Conservation (phyloP, 139 green algal genomes). For the Chlamydomonas sp. region DNA sequence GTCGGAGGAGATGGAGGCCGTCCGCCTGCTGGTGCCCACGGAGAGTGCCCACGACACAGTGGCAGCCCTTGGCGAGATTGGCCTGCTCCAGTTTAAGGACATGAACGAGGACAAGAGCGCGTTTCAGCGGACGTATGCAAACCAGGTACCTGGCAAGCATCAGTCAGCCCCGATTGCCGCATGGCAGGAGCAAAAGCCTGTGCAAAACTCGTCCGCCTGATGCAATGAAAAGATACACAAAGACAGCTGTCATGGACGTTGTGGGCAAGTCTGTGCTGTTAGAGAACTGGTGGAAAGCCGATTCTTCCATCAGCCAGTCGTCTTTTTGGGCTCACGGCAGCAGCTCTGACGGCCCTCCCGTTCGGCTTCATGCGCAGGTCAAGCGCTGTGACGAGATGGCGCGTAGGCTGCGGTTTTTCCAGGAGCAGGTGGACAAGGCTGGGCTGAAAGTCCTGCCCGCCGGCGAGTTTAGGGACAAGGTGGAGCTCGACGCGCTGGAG, state of each 20-base stretch:
- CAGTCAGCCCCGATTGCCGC: no score
- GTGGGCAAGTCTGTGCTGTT: not conserved
- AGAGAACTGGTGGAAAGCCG: not conserved
- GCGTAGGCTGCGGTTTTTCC: slow-evolving; percentile 92
- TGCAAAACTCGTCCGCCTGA: not conserved
- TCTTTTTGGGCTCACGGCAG: not conserved
- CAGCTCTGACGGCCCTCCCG: no score
- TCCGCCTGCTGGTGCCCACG: slow-evolving; percentile 95
- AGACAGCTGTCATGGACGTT: not conserved
- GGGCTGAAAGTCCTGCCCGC: slow-evolving; percentile 49
- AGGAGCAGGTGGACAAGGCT: slow-evolving; percentile 86
- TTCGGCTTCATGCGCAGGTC: slow-evolving; percentile 72
- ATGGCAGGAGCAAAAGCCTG: no score
- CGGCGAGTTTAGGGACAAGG: slow-evolving; percentile 35
- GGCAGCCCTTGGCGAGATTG: slow-evolving; percentile 85
- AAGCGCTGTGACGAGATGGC: slow-evolving; percentile 98
- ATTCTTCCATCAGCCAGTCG: no score
- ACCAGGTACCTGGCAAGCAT: slow-evolving; percentile 62
- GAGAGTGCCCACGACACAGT: slow-evolving; percentile 95
- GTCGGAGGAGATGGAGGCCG: slow-evolving; percentile 94
- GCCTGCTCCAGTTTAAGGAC: slow-evolving; percentile 91
- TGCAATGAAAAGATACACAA: not conserved
- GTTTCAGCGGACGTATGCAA: slow-evolving; percentile 95
- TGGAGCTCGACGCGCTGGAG: slow-evolving; percentile 86
- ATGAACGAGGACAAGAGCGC: slow-evolving; percentile 90